Base-by-base conservation (phyloP, 2,329 filamentous ascomycete genomes). In the Xylaria sp. region DNA sequence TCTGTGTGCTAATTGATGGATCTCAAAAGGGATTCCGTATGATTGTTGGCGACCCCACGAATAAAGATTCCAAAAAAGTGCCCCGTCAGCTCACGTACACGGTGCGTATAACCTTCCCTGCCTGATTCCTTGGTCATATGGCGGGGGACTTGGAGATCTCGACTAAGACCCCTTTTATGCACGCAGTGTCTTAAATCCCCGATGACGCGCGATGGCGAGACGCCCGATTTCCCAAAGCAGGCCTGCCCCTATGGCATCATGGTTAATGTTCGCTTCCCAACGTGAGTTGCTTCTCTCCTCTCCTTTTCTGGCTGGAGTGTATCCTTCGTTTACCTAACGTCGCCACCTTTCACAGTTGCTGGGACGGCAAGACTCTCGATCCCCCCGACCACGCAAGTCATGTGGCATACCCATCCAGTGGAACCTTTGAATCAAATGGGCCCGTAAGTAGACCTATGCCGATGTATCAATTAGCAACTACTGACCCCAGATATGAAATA, bases 221-320 rank as follows among this genome's bases (percentile, higher is more conserved):
- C 67, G 6, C 32, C 36, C 3, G 30, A 69, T 69, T 78, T 78
- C 68, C 87, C 86, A 0, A 81, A 82, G 69, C 80, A 80, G 69
- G 82, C 83, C 46, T 88, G 87, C 73, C 77, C 80, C 4, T 76
- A 82, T 25, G 81, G 85, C 58, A 81, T 82, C 34, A 82, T 85
- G 60, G 81, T 82, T 30, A 84, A 86, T 66, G 79, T 87, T 41
- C 84, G 84, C 72, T 87, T 87, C 72, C 86, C 85, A 1, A 82
- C 82, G 39, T 76, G 36, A 70, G 74, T 63, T 4, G 8, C 20
- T n/a, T 20, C 12, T 60, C 0, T 2, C 28, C 12, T 34, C 7
- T 43, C 10, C 34, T 20, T 12, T 43, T 18, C 25, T 20, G 7
- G 8, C 15, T 28, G 6, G n/a, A 15, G 15, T 25, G 10, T 25